Evolutionary conservation across 768 basidiomycete genomes (phyloP), one percentile per base, ranked within the genome.

Genomic region (Fomitopsis pulvina): DNA sequence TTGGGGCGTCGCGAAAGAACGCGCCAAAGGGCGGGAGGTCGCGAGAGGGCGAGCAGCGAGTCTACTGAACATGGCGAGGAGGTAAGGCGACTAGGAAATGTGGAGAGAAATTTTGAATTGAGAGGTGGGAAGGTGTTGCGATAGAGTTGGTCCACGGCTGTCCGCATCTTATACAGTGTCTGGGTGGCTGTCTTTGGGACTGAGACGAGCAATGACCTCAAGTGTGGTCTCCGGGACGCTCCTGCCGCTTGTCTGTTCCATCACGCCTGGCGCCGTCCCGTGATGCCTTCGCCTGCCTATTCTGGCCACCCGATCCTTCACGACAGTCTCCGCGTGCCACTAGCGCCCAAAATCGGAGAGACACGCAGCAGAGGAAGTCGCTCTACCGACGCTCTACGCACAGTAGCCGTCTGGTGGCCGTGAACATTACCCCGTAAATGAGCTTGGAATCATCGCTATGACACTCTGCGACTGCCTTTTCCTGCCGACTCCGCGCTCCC

Each of bases 51-150:
- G 45, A 22, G 45, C 12, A 11, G 45, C 45, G 20, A 46, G 45
- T 32, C 45, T 18, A 32, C 32, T 46, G 45, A 46, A 46, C 45
- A 46, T 46, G 45, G 45, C 24, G 45, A 34, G 26, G 27, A 27
- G 7, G 43, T 27, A 9, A 18, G 9, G n/a, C n/a, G 9, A 27
- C 7, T 3, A 8, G 26, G 12, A 27, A 27, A 8, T 18, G n/a
- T 18, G 20, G 18, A n/a, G 30, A 46, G 45, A 37, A 16, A 4
- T 5, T n/a, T n/a, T n/a, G n/a, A n/a, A 16, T 6, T 12, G 4
- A 18, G 34, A 37, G 34, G 34, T 37, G 34, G 34, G 34, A 37
- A 18, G 34, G 34, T 16, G 34, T 37, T 37, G 34, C 6, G 34
- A 37, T 16, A 6, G 14, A 37, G 14, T 16, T 14, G 34, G 14